These are phyloP conservation scores for Excoecaria cochinchinensis DNA, from an alignment of 345 rosid species.

Conservation along the genomic window DNA sequence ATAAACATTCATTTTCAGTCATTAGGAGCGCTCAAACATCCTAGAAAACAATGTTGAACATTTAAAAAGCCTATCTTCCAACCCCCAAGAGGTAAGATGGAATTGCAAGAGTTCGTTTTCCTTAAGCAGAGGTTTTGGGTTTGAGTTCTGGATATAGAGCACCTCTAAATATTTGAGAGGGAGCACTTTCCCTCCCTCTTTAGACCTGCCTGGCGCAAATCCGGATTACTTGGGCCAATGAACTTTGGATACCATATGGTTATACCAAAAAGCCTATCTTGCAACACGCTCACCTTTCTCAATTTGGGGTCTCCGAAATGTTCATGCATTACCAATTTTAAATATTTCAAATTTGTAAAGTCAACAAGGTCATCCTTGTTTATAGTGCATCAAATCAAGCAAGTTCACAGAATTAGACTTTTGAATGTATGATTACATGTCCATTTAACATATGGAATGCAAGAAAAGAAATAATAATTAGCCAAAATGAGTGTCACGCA, in stretches of 20 bases:
- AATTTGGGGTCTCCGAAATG: not conserved
- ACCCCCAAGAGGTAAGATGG: no score
- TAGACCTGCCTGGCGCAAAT: no score
- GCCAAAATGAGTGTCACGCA: not conserved
- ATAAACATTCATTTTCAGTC: not conserved
- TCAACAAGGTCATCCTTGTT: not conserved
- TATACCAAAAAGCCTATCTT: no score
- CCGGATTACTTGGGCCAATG: no score
- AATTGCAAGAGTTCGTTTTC: no score
- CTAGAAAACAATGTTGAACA: not conserved
- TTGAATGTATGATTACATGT: not conserved
- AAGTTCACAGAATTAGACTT: not conserved
- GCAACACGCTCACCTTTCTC: not conserved
- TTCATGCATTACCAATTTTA: not conserved
- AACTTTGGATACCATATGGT: no score
- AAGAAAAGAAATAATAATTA: not conserved
- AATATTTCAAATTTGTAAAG: not conserved
- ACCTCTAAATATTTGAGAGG: no score
- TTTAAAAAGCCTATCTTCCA: not conserved
- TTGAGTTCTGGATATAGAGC: no score
- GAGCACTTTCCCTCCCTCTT: no score
- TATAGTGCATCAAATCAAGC: not conserved
- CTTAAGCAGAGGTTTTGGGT: no score
- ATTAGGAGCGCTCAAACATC: not conserved
- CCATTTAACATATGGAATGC: not conserved